Evolutionary conservation across 2,329 filamentous ascomycete species (phyloP).

Genomic region (Thermoascus crustaceus): DNA sequence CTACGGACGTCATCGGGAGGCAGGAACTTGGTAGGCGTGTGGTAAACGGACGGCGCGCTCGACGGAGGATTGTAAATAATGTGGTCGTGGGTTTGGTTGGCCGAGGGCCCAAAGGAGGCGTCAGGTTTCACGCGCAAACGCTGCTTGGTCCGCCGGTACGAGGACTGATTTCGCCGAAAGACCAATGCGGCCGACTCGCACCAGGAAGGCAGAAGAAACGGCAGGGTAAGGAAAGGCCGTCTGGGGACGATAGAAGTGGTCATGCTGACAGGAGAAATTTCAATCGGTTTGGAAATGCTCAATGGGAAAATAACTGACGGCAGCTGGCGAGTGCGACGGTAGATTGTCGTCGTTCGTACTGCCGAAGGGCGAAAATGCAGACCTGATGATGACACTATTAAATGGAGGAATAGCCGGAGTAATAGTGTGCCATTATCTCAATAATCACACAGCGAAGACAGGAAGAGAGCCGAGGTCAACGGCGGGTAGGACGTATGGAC

Average conservation of each 20-base stretch:
- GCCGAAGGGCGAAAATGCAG: no score
- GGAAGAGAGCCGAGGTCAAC: no score
- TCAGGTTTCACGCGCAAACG: constrained; percentile 46
- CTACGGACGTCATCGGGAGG: constrained; percentile 50
- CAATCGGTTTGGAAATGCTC: no score
- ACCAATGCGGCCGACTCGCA: constrained; percentile 24
- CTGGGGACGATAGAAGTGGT: constrained; percentile 19
- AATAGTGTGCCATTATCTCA: no score
- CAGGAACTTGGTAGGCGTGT: constrained; percentile 58
- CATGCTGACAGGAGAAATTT: no score
- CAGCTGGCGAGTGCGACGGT: no score
- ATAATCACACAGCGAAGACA: no score
- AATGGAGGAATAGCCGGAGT: no score
- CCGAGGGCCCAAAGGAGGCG: constrained; percentile 38
- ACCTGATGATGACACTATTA: no score
- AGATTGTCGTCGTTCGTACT: no score
- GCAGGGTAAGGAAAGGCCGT: constrained; percentile 28
- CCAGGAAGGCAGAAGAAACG: constrained; percentile 33
- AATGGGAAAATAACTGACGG: no score
- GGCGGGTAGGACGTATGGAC: no score
- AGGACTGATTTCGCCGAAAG: constrained; percentile 40
- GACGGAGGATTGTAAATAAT: constrained; percentile 62
- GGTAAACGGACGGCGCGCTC: constrained; percentile 53
- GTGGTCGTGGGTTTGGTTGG: constrained; percentile 38
- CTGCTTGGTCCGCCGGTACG: constrained; percentile 44